Conservation (phyloP, 805 yeast species). For the Pichia heedii region DNA sequence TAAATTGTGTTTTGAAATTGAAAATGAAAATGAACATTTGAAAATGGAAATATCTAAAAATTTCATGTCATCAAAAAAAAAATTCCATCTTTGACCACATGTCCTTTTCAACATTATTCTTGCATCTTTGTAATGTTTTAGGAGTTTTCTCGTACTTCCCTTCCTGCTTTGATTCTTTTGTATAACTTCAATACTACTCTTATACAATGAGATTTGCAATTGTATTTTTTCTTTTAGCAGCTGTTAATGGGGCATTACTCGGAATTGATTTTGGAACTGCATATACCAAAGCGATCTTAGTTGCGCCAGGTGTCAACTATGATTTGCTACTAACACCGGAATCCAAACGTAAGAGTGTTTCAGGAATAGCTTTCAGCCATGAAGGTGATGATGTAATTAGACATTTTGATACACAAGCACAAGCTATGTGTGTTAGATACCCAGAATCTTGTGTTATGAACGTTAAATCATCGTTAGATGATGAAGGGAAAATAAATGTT, state of each 20-base stretch:
- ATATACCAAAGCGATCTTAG: constrained; percentile 74
- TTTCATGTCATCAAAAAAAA: background rate
- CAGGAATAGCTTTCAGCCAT: constrained; percentile 54
- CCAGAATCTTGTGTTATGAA: constrained; percentile 63
- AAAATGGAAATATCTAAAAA: too few species aligned
- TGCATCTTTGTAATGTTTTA: too few species aligned
- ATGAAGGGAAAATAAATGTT: constrained; percentile 42
- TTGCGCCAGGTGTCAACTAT: constrained; percentile 84
- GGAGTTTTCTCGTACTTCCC: too few species aligned
- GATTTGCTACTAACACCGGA: constrained; percentile 86
- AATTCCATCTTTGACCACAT: background rate
- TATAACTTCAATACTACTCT: too few species aligned
- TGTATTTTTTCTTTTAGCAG: background rate
- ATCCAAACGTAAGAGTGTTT: constrained; percentile 80
- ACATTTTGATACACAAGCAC: constrained; percentile 68
- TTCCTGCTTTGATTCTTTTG: too few species aligned
- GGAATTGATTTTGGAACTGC: constrained; percentile 90
- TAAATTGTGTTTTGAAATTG: too few species aligned
- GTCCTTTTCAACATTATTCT: background rate
- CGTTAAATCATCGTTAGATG: constrained; percentile 65
- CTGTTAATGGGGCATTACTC: constrained; percentile 49
- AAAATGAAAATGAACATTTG: too few species aligned
- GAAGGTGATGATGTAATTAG: constrained; percentile 50
- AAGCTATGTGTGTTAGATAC: constrained; percentile 58
- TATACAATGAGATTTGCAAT: constrained; percentile 3